Evolutionary conservation across 2,329 filamentous ascomycete species (phyloP).

Genomic region (Ophiocordyceps robertsii): DNA sequence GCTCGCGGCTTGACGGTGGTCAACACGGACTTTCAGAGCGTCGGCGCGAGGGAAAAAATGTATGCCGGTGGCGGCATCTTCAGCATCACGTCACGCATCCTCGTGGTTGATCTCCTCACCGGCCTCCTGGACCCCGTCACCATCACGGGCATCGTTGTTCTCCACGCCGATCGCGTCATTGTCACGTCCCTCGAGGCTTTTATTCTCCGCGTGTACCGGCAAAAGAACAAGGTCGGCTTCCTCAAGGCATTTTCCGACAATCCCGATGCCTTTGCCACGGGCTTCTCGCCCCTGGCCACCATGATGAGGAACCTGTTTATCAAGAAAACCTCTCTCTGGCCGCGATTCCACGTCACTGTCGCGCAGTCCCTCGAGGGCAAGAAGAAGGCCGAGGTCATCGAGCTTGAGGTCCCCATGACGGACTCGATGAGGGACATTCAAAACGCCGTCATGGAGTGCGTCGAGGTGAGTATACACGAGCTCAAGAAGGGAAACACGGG

Average conservation of each 20-base stretch:
- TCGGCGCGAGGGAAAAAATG: conserved; percentile 78
- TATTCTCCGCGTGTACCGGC: conserved; percentile 83
- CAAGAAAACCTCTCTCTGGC: conserved; percentile 79
- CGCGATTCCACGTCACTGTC: conserved; percentile 83
- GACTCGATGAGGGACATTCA: conserved; percentile 89
- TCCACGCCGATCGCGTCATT: conserved; percentile 78
- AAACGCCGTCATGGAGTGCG: conserved; percentile 87
- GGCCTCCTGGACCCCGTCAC: conserved; percentile 66
- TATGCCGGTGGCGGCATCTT: conserved; percentile 83
- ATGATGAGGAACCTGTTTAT: conserved; percentile 88
- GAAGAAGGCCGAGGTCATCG: conserved; percentile 91
- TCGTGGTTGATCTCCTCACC: conserved; percentile 90
- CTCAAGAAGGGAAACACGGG: conserved; percentile 83
- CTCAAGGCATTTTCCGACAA: conserved; percentile 93
- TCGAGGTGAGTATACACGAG: conserved; percentile 87
- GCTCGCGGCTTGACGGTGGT: conserved; percentile 80
- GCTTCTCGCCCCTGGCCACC: conserved; percentile 75
- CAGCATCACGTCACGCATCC: conserved; percentile 88
- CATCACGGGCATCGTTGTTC: conserved; percentile 72
- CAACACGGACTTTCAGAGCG: conserved; percentile 87
- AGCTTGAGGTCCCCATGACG: conserved; percentile 92
- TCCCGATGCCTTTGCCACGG: conserved; percentile 78
- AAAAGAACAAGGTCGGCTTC: conserved; percentile 88
- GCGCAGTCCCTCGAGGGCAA: conserved; percentile 82
- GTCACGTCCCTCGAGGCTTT: conserved; percentile 90